phyloP scores from a whole-genome alignment of 176 grass and related monocot genomes.

The Themeda triandra region DNA sequence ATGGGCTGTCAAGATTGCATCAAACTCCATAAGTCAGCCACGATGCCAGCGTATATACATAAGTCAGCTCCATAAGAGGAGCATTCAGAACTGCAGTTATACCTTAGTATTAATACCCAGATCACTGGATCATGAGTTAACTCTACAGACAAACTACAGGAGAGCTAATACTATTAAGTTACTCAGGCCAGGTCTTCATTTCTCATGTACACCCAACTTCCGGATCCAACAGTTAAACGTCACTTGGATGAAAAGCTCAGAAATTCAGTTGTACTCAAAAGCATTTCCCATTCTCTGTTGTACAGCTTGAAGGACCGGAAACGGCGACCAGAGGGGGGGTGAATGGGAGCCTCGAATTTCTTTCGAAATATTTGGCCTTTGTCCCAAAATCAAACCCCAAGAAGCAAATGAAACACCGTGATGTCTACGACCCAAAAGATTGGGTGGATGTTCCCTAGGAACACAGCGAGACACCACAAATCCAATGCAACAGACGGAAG shows the following conservation, averaged over 20 bases:
- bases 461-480: too few relatives aligned
- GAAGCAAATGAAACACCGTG: too few relatives aligned
- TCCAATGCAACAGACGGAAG: too few relatives aligned
- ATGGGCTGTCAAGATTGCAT: not conserved
- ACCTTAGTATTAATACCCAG: not conserved
- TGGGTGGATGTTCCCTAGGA: too few relatives aligned
- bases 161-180: not conserved
- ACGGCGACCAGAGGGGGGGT: too few relatives aligned
- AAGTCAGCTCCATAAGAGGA: not conserved
- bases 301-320: too few relatives aligned
- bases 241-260: not conserved
- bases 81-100: not conserved
- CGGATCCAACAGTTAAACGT: not conserved
- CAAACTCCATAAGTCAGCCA: not conserved
- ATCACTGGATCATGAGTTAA: not conserved
- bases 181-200: not conserved
- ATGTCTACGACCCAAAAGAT: too few relatives aligned
- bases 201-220: not conserved
- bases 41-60: not conserved
- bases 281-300: not conserved
- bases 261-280: not conserved
- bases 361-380: too few relatives aligned
- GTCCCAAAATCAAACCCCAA: too few relatives aligned
- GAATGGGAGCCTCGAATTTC: too few relatives aligned
- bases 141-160: not conserved